These are phyloP conservation scores for Zasmidium citrigriseum DNA, from an alignment of 2,329 filamentous ascomycete genomes.

Conservation along the genomic window DNA sequence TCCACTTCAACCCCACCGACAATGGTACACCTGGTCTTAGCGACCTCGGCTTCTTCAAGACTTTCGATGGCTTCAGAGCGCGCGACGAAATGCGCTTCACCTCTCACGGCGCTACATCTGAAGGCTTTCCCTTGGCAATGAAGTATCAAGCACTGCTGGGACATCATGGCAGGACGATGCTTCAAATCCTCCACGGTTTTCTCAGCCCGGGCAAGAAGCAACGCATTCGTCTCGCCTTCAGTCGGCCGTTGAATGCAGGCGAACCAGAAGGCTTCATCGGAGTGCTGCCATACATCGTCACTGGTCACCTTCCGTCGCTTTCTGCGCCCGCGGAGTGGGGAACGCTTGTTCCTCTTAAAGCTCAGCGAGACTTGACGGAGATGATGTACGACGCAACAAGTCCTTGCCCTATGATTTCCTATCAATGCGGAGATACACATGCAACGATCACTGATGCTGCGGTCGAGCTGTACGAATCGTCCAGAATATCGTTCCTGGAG, in stretches of 20 bases:
- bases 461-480: slow-evolving; percentile 18
- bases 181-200: neutral
- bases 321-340: slow-evolving; percentile 12
- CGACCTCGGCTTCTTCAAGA: neutral
- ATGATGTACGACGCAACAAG: slow-evolving; percentile 5
- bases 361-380: slow-evolving; percentile 6
- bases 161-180: neutral
- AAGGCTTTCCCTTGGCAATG: slow-evolving; percentile 4
- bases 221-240: neutral
- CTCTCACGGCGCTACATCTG: slow-evolving; percentile 6
- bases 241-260: neutral
- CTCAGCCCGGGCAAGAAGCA: neutral
- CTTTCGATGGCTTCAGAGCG: neutral
- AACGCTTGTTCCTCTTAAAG: slow-evolving; percentile 9
- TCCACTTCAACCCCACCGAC: slow-evolving; percentile 4
- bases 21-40: neutral
- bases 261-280: neutral
- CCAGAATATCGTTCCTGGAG: slow-evolving; percentile 14
- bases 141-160: neutral
- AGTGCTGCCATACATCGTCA: slow-evolving; percentile 14
- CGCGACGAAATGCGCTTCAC: slow-evolving; percentile 11
- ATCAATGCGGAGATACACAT: slow-evolving; percentile 13
- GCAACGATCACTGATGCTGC: slow-evolving; percentile 10
- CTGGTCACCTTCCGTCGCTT: slow-evolving; percentile 11
- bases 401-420: slow-evolving; percentile 17